Evolutionary conservation across 1,139 yeast genomes (phyloP), one percentile per base, ranked within the genome.

Genomic region (Arxiozyma bovina): DNA sequence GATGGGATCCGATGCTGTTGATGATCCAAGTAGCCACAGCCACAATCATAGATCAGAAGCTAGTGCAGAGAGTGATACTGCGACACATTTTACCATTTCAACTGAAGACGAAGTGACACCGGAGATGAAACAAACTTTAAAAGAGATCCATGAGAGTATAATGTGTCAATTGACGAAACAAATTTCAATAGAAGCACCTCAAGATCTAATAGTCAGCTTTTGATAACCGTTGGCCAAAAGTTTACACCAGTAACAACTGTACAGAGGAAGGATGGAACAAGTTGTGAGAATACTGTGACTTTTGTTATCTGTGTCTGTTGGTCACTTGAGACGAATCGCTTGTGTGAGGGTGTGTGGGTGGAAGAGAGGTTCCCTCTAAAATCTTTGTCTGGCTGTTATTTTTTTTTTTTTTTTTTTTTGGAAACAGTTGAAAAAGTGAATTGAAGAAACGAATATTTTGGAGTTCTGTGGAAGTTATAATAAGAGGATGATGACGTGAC

Each of bases 121-220:
- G 8, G 51, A 44, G 8, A 30, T 49, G n/a, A 45, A 45, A 12
- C 53, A 50, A 42, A 49, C 42, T 25, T 27, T 50, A 22, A 44
- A 25, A 21, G 42, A 49, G 21, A 25, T 50, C 8, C 52, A 50
- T 45, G 34, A 50, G 21, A 38, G 12, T 18, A 43, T 51, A 51
- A 38, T 44, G 41, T 20, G 38, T 3, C 42, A 43, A 47, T n/a
- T 42, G 12, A 47, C n/a, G 3, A 40, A 45, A 25, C 52, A 45
- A 45, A 20, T 50, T n/a, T 18, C 40, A 23, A 38, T 40, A n/a
- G 42, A n/a, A 12, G 17, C 45, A 17, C 48, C 45, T 23, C 42
- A 46, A 23, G 45, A 49, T 15, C 44, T 49, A 40, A 49, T 46
- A 20, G 20, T 49, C 25, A 38, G 21, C 20, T 49, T 49, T 17